These are phyloP conservation scores for Striga hermonthica DNA, from an alignment of 305 asterid species.

Conservation along the genomic window DNA sequence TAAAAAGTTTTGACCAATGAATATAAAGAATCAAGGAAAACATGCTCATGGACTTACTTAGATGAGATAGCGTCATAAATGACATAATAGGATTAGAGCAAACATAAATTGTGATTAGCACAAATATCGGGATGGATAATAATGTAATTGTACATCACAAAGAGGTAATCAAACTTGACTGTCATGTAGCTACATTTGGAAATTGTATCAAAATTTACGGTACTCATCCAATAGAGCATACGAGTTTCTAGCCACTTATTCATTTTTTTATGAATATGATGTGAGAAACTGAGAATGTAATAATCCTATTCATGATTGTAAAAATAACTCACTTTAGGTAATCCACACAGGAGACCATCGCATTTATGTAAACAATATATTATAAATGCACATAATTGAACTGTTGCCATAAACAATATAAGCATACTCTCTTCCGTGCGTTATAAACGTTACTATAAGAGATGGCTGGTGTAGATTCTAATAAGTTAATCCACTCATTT, in stretches of 20 bases:
- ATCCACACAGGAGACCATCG: not conserved
- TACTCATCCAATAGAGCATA: not conserved
- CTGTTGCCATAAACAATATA: not conserved
- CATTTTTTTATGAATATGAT: not conserved
- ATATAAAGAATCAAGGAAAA: too few species aligned
- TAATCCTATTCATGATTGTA: not conserved
- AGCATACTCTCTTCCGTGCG: not conserved
- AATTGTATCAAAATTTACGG: not conserved
- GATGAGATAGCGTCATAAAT: not conserved
- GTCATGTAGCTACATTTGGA: not conserved
- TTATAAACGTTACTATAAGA: slow-evolving; percentile 7
- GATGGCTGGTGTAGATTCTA: not conserved
- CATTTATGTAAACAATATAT: slow-evolving; percentile 4
- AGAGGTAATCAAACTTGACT: too few species aligned
- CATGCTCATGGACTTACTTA: too few species aligned
- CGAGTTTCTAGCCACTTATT: not conserved
- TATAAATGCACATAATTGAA: slow-evolving; percentile 21
- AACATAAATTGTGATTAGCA: slow-evolving; percentile 7
- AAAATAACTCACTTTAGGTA: not conserved
- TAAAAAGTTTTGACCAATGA: too few species aligned
- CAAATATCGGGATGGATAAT: not conserved
- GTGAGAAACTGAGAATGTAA: not conserved
- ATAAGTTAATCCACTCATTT: slow-evolving; percentile 18
- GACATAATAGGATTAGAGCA: not conserved
- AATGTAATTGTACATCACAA: too few species aligned